Percentiles rank a stretch among this genome's conserved stretches.
These are phyloP conservation scores for Lecanosticta acicola DNA, from an alignment of 2,329 filamentous ascomycete species.

Conservation along the genomic window DNA sequence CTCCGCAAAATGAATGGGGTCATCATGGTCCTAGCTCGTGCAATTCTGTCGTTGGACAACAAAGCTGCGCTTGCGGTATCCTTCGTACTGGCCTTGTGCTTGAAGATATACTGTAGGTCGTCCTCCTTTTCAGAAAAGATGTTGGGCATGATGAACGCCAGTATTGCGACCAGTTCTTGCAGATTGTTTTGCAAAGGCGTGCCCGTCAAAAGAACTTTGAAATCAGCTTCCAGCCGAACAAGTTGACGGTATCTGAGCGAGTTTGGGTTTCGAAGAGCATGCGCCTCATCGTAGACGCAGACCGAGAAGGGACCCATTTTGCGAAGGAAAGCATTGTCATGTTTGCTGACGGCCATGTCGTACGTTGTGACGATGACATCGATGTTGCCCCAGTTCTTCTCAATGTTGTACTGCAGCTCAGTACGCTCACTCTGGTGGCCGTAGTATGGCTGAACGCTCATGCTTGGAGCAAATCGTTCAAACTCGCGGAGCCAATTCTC, in stretches of 20 bases:
- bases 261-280: constrained; percentile 82
- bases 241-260: constrained; percentile 77
- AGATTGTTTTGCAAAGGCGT: constrained; percentile 94
- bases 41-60: constrained; percentile 79
- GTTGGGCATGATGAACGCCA: constrained; percentile 87
- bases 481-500: constrained; percentile 97
- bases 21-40: constrained; percentile 82
- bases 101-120: constrained; percentile 80
- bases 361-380: constrained; percentile 70
- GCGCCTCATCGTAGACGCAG: constrained; percentile 87
- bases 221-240: constrained; percentile 69
- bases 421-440: constrained; percentile 63
- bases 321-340: constrained; percentile 60
- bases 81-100: constrained; percentile 79
- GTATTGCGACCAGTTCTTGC: constrained; percentile 79
- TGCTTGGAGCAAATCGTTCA: constrained; percentile 70
- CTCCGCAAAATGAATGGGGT: constrained; percentile 91
- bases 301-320: constrained; percentile 48
- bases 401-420: constrained; percentile 61
- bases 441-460: constrained; percentile 69
- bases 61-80: constrained; percentile 73
- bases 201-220: constrained; percentile 80
- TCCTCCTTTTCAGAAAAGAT: constrained; percentile 74
- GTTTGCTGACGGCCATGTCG: constrained; percentile 55
- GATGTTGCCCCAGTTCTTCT: constrained; percentile 58